Evolutionary conservation across 371 early-diverging fungal species (phyloP).

Genomic region (Saksenaea oblongispora): DNA sequence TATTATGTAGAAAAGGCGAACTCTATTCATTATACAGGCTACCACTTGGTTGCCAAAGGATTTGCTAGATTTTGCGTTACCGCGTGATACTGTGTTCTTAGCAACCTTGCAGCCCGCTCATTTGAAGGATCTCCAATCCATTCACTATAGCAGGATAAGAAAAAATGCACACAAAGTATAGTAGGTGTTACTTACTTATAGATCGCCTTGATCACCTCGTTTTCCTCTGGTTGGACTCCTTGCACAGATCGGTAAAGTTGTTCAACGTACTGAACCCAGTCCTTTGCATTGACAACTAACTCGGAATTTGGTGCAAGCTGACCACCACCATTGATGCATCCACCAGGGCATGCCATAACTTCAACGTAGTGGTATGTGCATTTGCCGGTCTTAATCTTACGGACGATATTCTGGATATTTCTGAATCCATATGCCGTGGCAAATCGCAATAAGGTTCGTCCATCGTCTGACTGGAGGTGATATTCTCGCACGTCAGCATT

Average conservation of each 20-base stretch:
- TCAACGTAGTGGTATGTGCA: constrained; percentile 88
- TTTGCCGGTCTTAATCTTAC: constrained; percentile 76
- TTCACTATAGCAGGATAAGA: constrained; percentile 31
- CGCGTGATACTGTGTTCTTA: constrained; percentile 81
- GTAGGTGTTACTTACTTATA: constrained; percentile 54
- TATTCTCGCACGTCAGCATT: constrained; percentile 85
- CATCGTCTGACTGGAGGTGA: constrained; percentile 48
- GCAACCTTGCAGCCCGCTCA: constrained; percentile 52
- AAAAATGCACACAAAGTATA: neutral
- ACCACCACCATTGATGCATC: constrained; percentile 93
- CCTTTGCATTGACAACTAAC: constrained; percentile 56
- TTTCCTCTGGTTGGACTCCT: constrained; percentile 57
- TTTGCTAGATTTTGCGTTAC: constrained; percentile 64
- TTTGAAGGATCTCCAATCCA: constrained; percentile 42
- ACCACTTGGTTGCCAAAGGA: constrained; percentile 80
- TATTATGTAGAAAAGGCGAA: neutral
- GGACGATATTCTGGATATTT: constrained; percentile 94
- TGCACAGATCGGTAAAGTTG: constrained; percentile 53
- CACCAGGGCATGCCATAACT: constrained; percentile 96
- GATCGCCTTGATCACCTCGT: constrained; percentile 49
- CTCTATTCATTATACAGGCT: neutral
- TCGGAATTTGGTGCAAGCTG: constrained; percentile 61
- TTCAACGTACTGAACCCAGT: constrained; percentile 63
- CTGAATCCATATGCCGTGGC: constrained; percentile 94
- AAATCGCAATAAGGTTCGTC: constrained; percentile 66